Evolutionary conservation across 2,329 filamentous ascomycete genomes (phyloP).

Genomic region (Colletotrichum tropicicola): DNA sequence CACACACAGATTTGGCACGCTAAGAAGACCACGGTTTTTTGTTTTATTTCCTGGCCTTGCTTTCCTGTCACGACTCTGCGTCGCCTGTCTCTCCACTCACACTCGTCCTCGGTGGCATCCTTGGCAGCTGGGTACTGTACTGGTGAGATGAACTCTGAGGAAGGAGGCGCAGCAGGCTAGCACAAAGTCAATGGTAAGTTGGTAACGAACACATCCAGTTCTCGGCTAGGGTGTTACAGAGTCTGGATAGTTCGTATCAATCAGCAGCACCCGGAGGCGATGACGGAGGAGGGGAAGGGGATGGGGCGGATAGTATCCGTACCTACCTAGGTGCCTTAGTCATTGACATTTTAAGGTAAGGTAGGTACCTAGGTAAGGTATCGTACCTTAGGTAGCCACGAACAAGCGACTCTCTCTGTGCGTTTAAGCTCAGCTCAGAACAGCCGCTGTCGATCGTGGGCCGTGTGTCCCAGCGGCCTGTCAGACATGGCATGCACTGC

Average conservation of each 20-base stretch:
- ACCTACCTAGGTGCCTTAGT: no score
- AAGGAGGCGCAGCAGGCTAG: constrained; percentile 16
- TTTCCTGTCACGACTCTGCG: neutral
- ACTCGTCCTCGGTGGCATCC: neutral
- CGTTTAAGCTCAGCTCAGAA: neutral
- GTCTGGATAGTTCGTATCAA: constrained; percentile 23
- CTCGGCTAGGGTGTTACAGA: constrained; percentile 25
- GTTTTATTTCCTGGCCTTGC: neutral
- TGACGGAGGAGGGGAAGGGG: neutral
- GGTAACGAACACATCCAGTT: constrained; percentile 28
- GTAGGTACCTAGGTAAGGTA: neutral
- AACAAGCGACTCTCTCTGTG: neutral
- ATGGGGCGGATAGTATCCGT: no score
- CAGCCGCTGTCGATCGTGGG: constrained; percentile 8
- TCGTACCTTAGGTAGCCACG: neutral
- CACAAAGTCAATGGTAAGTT: constrained; percentile 21
- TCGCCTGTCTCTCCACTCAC: neutral
- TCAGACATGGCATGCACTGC: constrained; percentile 13
- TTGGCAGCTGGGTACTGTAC: constrained; percentile 13
- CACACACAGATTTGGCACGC: constrained; percentile 7
- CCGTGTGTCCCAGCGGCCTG: constrained; percentile 19
- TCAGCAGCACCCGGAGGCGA: constrained; percentile 5
- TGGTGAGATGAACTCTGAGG: constrained; percentile 26
- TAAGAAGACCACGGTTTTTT: neutral
- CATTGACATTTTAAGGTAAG: no score